A percentile compares a stretch with the other conserved stretches of the same genome.
phyloP scores from a whole-genome alignment of 78 protist genomes.

The Pigoraptor vietnamica region DNA sequence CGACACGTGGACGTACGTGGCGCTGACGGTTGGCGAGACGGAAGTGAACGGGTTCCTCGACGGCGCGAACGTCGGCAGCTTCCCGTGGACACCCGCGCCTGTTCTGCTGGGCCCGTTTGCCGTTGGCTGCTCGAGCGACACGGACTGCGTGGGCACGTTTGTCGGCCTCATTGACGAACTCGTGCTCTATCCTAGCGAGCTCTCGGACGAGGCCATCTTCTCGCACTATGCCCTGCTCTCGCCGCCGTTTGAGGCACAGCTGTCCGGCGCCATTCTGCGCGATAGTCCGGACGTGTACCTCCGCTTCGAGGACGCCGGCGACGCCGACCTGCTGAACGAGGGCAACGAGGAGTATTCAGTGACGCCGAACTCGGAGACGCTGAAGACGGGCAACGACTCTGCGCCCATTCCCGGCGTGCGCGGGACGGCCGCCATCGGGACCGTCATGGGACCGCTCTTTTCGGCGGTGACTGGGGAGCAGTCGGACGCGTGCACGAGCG shows the following conservation, averaged over 20 bases:
- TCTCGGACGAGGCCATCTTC: not conserved
- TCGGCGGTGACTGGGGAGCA: not conserved
- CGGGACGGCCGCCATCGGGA: not conserved
- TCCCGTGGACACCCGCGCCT: not conserved
- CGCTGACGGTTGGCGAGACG: not conserved
- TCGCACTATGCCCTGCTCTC: not conserved
- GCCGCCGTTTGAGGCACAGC: not conserved
- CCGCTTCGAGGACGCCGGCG: not conserved
- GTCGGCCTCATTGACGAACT: not conserved
- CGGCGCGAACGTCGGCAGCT: not conserved
- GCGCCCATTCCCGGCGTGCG: too few relatives aligned
- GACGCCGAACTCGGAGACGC: too few relatives aligned
- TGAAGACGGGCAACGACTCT: too few relatives aligned
- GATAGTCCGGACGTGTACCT: not conserved
- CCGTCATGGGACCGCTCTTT: not conserved
- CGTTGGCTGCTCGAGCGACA: not conserved
- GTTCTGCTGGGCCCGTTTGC: not conserved
- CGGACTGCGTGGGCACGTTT: not conserved
- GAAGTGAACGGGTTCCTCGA: not conserved
- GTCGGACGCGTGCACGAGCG: not conserved
- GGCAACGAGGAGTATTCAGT: not conserved
- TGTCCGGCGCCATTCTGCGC: not conserved
- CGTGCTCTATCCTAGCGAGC: not conserved
- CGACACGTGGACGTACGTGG: not conserved
- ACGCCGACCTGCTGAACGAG: not conserved